Percentiles rank a stretch among this genome's conserved stretches.
Evolutionary conservation across 2,329 filamentous ascomycete species (phyloP).

Genomic region (Drechslera avenae): DNA sequence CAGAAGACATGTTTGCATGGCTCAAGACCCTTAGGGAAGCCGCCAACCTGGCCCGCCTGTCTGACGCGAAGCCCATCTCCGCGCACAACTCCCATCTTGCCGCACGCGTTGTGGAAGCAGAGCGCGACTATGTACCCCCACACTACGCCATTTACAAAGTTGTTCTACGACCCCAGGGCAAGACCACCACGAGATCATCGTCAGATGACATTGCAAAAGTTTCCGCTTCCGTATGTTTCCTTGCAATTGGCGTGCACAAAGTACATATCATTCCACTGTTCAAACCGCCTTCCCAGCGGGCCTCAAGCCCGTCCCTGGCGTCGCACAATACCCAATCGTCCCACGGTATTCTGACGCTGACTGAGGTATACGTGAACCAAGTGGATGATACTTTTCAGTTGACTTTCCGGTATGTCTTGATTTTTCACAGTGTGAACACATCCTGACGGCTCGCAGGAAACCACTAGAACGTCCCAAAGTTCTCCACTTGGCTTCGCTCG

Average conservation of each 20-base stretch:
- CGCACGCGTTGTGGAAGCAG: constrained; percentile 65
- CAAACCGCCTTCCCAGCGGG: constrained; percentile 59
- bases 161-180: constrained; percentile 65
- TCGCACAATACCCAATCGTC: constrained; percentile 59
- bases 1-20: constrained; percentile 70
- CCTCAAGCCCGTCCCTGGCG: constrained; percentile 60
- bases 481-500: constrained; percentile 67
- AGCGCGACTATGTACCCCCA: constrained; percentile 70
- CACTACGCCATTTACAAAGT: constrained; percentile 73
- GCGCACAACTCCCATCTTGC: constrained; percentile 66
- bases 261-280: constrained; percentile 70
- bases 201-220: constrained; percentile 70
- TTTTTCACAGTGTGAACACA: neutral
- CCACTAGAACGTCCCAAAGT: constrained; percentile 62
- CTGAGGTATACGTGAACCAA: constrained; percentile 63
- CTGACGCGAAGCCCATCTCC: constrained; percentile 60
- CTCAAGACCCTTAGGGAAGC: constrained; percentile 65
- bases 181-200: constrained; percentile 62
- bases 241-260: constrained; percentile 72
- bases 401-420: constrained; percentile 60
- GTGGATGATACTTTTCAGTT: constrained; percentile 70
- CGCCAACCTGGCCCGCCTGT: constrained; percentile 60
- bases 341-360: constrained; percentile 68
- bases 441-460: constrained; percentile 44
- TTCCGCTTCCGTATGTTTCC: constrained; percentile 68